A percentile compares a stretch with the other conserved stretches of the same genome.
These are phyloP conservation scores for Scutellaria galericulata DNA, from an alignment of 257 asterid species.

Conservation along the genomic window DNA sequence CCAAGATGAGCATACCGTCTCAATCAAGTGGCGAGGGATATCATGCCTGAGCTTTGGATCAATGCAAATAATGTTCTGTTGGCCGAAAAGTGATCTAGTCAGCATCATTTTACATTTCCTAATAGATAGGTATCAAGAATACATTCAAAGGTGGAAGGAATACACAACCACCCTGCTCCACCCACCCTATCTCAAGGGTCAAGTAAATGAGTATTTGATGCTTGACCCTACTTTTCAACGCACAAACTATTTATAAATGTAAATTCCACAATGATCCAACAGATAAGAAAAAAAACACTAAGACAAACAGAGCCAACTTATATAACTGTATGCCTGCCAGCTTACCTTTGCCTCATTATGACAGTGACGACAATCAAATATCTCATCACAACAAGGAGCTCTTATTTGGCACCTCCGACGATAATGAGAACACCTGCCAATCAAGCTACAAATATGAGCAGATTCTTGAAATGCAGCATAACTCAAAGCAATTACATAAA, in stretches of 20 bases:
- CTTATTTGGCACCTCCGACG: slow-evolving; percentile 71
- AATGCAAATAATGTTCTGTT: slow-evolving; percentile 59
- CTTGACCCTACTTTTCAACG: neutral
- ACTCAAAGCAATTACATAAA: slow-evolving; percentile 12
- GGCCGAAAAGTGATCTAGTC: neutral
- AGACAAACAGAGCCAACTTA: neutral
- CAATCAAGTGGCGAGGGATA: slow-evolving; percentile 67
- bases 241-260: slow-evolving; percentile 1
- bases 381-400: slow-evolving; percentile 76
- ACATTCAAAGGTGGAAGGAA: slow-evolving; percentile 6
- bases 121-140: slow-evolving; percentile 1
- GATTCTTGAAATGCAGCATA: neutral
- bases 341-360: slow-evolving; percentile 75
- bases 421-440: slow-evolving; percentile 70
- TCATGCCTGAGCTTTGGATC: slow-evolving; percentile 70
- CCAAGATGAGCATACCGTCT: slow-evolving; percentile 43
- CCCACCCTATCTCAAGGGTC: neutral
- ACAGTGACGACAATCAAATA: slow-evolving; percentile 75
- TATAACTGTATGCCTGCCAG: slow-evolving; percentile 2
- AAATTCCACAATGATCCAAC: slow-evolving; percentile 5
- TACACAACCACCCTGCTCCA: neutral
- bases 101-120: slow-evolving; percentile 19
- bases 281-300: neutral
- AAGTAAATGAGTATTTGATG: slow-evolving; percentile 14
- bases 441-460: slow-evolving; percentile 19